A percentile compares a stretch with the other conserved stretches of the same genome.
Conservation (phyloP, 2,329 filamentous ascomycete genomes). For the Lojkania enalia region DNA sequence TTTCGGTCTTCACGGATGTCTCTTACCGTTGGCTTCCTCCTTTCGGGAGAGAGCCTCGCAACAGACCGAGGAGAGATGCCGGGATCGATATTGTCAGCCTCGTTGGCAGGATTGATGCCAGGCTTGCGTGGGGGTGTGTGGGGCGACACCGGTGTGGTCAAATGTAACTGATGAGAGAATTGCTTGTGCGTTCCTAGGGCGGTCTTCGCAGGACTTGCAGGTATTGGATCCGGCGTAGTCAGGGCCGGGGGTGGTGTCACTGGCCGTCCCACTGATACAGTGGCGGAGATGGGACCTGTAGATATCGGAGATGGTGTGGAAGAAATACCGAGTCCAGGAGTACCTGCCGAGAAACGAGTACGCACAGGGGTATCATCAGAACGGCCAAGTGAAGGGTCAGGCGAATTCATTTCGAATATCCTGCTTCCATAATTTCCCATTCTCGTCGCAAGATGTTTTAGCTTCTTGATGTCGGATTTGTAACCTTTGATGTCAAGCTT, state of each 20-base stretch:
- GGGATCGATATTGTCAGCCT: constrained; percentile 23
- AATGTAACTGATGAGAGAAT: constrained; percentile 10
- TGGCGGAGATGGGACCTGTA: constrained; percentile 15
- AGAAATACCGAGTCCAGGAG: constrained; percentile 25
- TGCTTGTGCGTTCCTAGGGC: constrained; percentile 7
- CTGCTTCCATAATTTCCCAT: constrained; percentile 27
- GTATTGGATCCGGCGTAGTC: constrained; percentile 15
- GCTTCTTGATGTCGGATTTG: constrained; percentile 45
- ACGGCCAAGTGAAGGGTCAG: constrained; percentile 29
- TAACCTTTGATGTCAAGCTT: constrained; percentile 54
- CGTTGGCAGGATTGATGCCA: constrained; percentile 16
- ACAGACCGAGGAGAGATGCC: constrained; percentile 28
- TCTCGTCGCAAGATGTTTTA: constrained; percentile 32
- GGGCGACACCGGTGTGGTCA: constrained; percentile 19
- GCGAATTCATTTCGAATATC: constrained; percentile 31
- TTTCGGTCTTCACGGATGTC: constrained; percentile 3
- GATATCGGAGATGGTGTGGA: constrained; percentile 23
- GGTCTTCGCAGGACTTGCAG: constrained; percentile 8
- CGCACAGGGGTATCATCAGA: constrained; percentile 28
- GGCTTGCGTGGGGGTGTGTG: constrained; percentile 19
- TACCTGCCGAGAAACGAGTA: constrained; percentile 19
- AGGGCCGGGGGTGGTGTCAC: constrained; percentile 18
- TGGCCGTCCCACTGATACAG: constrained; percentile 13
- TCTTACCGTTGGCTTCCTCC: constrained; percentile 32
- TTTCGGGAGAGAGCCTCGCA: constrained; percentile 23